These are phyloP conservation scores for Xylaria sp. DNA, from an alignment of 2,329 filamentous ascomycete species.

Conservation along the genomic window DNA sequence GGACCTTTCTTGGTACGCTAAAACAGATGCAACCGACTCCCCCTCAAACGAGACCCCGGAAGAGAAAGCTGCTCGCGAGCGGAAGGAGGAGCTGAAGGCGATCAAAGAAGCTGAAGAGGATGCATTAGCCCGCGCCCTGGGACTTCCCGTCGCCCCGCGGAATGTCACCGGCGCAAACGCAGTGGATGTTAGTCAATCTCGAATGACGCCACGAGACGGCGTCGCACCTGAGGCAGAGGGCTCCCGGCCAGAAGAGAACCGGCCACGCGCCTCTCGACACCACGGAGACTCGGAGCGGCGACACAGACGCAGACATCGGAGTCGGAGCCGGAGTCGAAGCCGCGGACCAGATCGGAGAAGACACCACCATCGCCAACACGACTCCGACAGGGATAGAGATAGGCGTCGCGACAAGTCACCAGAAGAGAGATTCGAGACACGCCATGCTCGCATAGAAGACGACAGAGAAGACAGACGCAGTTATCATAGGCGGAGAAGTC, in stretches of 20 bases:
- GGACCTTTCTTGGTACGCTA: constrained; percentile 73
- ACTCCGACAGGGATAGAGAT: constrained; percentile 42
- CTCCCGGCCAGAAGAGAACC: constrained; percentile 38
- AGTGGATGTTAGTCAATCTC: constrained; percentile 64
- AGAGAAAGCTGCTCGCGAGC: constrained; percentile 67
- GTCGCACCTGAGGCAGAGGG: constrained; percentile 27
- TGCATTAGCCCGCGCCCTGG: constrained; percentile 84
- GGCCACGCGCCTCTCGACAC: constrained; percentile 40
- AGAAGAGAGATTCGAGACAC: constrained; percentile 40
- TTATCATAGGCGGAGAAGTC: constrained; percentile 49
- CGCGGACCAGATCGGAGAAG: constrained; percentile 44
- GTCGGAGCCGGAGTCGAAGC: constrained; percentile 39
- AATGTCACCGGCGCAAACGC: constrained; percentile 73
- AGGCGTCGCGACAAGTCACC: constrained; percentile 47
- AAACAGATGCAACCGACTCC: constrained; percentile 61
- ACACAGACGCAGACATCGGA: constrained; percentile 51
- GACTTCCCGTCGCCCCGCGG: constrained; percentile 74
- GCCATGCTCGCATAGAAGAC: constrained; percentile 47
- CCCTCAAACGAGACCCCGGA: constrained; percentile 67
- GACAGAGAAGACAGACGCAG: constrained; percentile 59
- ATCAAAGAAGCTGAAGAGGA: constrained; percentile 92
- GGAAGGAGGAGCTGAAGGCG: constrained; percentile 79
- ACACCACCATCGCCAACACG: constrained; percentile 49
- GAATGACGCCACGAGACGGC: constrained; percentile 44
- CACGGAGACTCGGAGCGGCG: constrained; percentile 49